phyloP scores from a whole-genome alignment of 2,329 filamentous ascomycete genomes.

The Aspergillus hortae region DNA sequence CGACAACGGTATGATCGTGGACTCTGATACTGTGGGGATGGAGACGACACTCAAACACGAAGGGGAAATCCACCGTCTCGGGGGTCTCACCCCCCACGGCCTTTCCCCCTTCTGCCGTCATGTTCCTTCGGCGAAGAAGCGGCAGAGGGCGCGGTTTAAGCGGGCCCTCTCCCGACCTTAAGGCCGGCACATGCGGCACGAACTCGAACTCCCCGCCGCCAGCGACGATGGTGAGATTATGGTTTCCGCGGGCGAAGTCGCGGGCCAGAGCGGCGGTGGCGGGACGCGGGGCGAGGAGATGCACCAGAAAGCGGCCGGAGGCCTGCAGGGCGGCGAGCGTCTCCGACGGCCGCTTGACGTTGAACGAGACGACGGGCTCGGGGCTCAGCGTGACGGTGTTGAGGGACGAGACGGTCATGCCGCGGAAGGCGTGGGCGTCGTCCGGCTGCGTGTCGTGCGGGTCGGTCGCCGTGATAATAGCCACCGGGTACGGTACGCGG shows the following conservation, averaged over 20 bases:
- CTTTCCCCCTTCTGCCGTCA: background rate
- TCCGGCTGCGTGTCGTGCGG: constrained; percentile 19
- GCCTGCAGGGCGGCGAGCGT: constrained; percentile 52
- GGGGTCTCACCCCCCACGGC: background rate
- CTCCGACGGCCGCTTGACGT: constrained; percentile 54
- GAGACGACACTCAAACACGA: constrained; percentile 39
- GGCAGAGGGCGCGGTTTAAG: constrained; percentile 19
- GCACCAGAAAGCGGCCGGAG: constrained; percentile 48
- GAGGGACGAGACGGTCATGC: constrained; percentile 61
- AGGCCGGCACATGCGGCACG: constrained; percentile 8
- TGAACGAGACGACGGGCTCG: constrained; percentile 58
- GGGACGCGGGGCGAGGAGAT: constrained; percentile 43
- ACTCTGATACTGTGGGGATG: constrained; percentile 35
- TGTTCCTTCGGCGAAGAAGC: constrained; percentile 20
- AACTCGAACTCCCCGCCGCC: constrained; percentile 30
- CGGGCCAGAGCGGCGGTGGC: constrained; percentile 35
- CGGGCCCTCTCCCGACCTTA: background rate
- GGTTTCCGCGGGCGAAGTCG: constrained; percentile 40
- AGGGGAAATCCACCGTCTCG: constrained; percentile 28
- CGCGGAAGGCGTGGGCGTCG: constrained; percentile 35
- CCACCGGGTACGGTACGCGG: constrained; percentile 54
- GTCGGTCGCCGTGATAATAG: constrained; percentile 50
- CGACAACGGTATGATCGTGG: constrained; percentile 39
- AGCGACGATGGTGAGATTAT: constrained; percentile 27
- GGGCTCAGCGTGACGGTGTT: constrained; percentile 57